These are phyloP conservation scores for Fusarium oxysporum DNA, from an alignment of 2,329 filamentous ascomycete genomes.

Conservation along the genomic window DNA sequence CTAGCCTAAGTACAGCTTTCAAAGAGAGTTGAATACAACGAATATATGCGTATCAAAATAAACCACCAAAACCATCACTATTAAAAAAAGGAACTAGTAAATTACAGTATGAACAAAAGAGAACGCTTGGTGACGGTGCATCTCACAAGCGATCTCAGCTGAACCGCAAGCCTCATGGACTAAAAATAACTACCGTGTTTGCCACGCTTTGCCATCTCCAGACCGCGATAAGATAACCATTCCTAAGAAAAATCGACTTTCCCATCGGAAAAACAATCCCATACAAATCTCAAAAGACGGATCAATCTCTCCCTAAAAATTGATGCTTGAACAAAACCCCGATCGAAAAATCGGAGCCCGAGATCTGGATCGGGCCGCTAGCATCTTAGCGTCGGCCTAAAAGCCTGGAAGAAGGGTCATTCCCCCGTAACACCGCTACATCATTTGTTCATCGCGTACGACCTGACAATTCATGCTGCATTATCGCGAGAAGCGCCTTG, in stretches of 20 bases:
- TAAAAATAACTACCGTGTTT: background rate
- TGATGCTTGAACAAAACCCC: background rate
- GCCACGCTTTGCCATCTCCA: background rate
- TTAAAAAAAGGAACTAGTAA: too few species aligned
- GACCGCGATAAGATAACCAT: background rate
- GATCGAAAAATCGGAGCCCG: constrained; percentile 4
- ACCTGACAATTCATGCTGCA: background rate
- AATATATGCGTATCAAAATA: too few species aligned
- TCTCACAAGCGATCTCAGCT: background rate
- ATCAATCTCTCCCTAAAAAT: background rate
- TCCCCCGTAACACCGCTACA: background rate
- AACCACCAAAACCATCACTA: too few species aligned
- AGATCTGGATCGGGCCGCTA: constrained; percentile 27
- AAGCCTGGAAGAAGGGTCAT: background rate
- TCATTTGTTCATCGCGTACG: background rate
- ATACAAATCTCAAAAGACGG: background rate
- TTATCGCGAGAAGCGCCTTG: background rate
- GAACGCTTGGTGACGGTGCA: too few species aligned
- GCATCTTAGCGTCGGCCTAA: background rate
- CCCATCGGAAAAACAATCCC: background rate
- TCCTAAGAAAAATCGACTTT: fast-evolving
- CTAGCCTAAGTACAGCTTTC: too few species aligned
- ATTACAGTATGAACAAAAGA: too few species aligned
- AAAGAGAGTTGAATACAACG: too few species aligned
- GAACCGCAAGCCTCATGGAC: fast-evolving